Conservation (phyloP, 352 stramenopile species). For the Elongisporangium undulatum region DNA sequence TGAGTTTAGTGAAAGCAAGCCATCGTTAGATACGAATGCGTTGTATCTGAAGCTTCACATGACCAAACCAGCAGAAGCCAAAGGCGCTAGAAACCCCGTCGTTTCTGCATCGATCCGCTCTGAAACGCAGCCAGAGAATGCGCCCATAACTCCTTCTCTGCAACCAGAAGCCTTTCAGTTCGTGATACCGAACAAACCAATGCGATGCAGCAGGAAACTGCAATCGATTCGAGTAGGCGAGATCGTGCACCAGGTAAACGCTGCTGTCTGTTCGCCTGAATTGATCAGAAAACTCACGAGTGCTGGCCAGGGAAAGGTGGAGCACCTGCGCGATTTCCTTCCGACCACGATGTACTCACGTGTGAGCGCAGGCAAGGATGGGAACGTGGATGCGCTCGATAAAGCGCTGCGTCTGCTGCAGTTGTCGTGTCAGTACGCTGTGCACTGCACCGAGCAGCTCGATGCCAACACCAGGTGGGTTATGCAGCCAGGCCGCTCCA, state of each 20-base stretch:
- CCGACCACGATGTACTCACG: background rate
- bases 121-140: background rate
- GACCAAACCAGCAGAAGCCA: background rate
- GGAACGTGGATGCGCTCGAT: background rate
- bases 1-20: background rate
- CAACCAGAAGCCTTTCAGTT: constrained; percentile 21
- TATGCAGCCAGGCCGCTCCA: background rate
- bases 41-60: background rate
- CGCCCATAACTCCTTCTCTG: background rate
- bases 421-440: constrained; percentile 62
- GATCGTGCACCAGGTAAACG: constrained; percentile 33
- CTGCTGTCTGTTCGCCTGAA: background rate
- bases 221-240: constrained; percentile 21
- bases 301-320: background rate
- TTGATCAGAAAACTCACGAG: background rate
- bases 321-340: background rate
- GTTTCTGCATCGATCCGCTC: background rate
- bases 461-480: constrained; percentile 26
- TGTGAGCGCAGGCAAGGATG: background rate
- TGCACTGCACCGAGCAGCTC: constrained; percentile 30
- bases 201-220: constrained; percentile 15
- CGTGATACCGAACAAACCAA: constrained; percentile 14
- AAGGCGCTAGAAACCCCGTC: background rate
- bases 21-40: background rate
- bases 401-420: constrained; percentile 44